Base-by-base conservation (phyloP, 805 yeast genomes). In the Yamadazyma nakazawae region DNA sequence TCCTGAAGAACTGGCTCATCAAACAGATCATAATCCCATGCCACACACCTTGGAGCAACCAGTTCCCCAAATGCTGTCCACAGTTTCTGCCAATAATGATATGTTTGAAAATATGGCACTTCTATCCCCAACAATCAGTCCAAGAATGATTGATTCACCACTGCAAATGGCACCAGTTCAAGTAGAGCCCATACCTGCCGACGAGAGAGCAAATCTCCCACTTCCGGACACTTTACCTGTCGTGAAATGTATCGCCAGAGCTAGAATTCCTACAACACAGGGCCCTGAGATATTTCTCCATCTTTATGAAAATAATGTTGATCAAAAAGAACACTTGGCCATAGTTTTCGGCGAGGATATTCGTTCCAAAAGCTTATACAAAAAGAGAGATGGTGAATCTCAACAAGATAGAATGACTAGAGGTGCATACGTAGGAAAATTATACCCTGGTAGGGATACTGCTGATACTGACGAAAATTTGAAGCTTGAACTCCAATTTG, bases 361-460 rank as follows among this genome's bases (percentile, higher is more conserved):
- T 44, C 76, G 96, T 54, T 88, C 96, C 2, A 75, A 78, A 59
- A 72, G 89, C 2, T 70, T 94, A 42, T 94, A 81, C 67, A 76
- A 69, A 38, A 68, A 68, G 42, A 70, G 88, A 44, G 69, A 69
- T 0, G 80, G 80, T 38, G 99, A 94, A 53, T 74, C 96, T 0
- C 97, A 90, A 65, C 84, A 81, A 56, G 97, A 89, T 62, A 68
- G 99, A 55, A 94, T 94, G 97, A 90, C 96, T n/a, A 78, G 99
- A 55, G 99, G 99, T 24, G 99, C 99, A 0, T 94, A 94, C 56
- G 81, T 88, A 28, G 99, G 99, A 5, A 82, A 81, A 58, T 70
- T 94, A 44, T 82, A 80, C 55, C 98, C 99, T 5, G 98, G 98
- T 3, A 76, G 99, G 54, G 64, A 65, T 26, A 59, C 68, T 2